A percentile compares a stretch with the other conserved stretches of the same genome.
Evolutionary conservation across 495 filamentous ascomycete species (phyloP).

Genomic region (Talaromyces ruber): DNA sequence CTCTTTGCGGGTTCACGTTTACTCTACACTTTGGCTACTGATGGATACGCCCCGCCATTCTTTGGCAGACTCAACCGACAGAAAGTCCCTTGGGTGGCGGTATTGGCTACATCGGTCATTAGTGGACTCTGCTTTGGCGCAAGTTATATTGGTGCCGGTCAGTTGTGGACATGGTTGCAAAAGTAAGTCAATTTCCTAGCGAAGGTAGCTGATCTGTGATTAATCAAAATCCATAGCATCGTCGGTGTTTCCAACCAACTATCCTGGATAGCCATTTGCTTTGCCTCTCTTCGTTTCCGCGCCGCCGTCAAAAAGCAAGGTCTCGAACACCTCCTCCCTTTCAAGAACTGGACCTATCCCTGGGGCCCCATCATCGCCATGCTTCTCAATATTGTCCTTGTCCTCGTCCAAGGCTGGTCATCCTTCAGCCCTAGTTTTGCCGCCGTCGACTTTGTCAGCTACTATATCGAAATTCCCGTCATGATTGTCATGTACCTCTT

Average conservation of each 20-base stretch:
- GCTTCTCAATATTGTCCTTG: conserved; percentile 43
- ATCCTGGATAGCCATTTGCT: conserved; percentile 50
- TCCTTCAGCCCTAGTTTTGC: conserved; percentile 45
- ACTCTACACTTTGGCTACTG: conserved; percentile 39
- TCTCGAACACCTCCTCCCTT: conserved; percentile 50
- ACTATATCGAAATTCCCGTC: conserved; percentile 41
- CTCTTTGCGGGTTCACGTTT: conserved; percentile 45
- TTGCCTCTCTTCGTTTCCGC: conserved; percentile 53
- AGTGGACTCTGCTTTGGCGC: conserved; percentile 53
- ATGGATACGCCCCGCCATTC: conserved; percentile 36
- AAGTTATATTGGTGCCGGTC: conserved; percentile 51
- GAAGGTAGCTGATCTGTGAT: not conserved
- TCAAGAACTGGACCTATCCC: conserved; percentile 55
- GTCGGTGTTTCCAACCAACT: conserved; percentile 58
- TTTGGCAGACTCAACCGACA: conserved; percentile 46
- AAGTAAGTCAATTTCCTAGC: conserved; percentile 24
- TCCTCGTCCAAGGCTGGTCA: conserved; percentile 54
- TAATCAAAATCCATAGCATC: conserved; percentile 24
- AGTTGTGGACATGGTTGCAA: conserved; percentile 50
- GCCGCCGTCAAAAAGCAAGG: conserved; percentile 41
- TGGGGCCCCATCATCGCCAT: conserved; percentile 44
- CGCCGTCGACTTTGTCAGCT: conserved; percentile 42
- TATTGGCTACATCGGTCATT: conserved; percentile 45
- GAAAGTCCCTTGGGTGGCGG: conserved; percentile 50
- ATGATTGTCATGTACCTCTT: conserved; percentile 43